Evolutionary conservation across 208 protist genomes (phyloP).

Genomic region (Naegleria gruberi): DNA sequence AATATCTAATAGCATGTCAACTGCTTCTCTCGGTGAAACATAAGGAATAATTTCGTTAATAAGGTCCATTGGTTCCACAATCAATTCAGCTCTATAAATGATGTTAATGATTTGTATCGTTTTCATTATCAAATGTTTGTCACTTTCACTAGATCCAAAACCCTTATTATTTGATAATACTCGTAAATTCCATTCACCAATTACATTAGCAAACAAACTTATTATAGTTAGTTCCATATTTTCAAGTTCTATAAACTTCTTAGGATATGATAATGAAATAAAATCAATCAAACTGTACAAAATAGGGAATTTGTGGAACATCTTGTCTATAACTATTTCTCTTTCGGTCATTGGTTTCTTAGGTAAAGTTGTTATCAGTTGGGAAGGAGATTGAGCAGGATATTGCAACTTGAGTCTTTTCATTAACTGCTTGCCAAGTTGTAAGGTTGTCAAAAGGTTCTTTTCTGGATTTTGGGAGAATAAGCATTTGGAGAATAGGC

Average conservation of each 20-base stretch:
- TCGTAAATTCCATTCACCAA: not conserved
- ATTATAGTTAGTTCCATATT: not conserved
- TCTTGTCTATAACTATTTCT: not conserved
- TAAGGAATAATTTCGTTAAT: not conserved
- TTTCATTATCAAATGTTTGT: not conserved
- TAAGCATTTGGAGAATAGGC: not conserved
- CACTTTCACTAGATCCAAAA: not conserved
- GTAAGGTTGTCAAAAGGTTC: not conserved
- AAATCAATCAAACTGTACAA: not conserved
- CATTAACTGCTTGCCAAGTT: not conserved
- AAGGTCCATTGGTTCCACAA: not conserved
- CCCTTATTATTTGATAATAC: not conserved
- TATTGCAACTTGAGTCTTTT: not conserved
- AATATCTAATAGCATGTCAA: not conserved
- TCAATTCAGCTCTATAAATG: not conserved
- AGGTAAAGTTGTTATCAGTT: not conserved
- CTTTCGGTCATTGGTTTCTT: slow-evolving; percentile 5
- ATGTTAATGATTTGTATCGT: not conserved
- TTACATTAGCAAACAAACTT: not conserved
- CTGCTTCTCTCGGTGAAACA: not conserved
- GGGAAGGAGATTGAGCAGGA: not conserved
- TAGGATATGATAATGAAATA: not conserved
- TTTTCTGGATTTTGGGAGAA: not conserved
- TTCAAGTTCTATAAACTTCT: not conserved
- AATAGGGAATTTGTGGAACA: slow-evolving; percentile 10